phyloP scores from a whole-genome alignment of 2,329 filamentous ascomycete species.

The Eurotiales sp. region DNA sequence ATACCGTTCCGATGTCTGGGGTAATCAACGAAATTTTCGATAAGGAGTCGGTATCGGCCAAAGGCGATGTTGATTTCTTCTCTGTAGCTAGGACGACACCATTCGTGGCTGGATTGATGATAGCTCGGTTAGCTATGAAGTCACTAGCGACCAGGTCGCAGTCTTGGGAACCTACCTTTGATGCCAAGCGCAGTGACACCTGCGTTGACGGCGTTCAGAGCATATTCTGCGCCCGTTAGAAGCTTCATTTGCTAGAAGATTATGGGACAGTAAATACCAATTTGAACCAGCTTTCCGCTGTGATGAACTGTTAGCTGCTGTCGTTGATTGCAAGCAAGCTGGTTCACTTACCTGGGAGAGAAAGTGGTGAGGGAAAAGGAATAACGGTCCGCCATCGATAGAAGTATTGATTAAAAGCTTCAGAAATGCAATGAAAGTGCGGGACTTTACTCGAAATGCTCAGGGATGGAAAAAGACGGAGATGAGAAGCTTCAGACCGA shows the following conservation, averaged over 20 bases:
- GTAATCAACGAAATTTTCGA: constrained; percentile 98
- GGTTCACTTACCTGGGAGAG: constrained; percentile 81
- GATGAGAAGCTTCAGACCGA: constrained; percentile 26
- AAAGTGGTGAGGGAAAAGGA: constrained; percentile 99
- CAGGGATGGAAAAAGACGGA: constrained; percentile 10
- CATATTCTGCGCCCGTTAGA: constrained; percentile 71
- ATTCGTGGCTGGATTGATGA: constrained; percentile 73
- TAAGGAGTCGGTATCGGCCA: constrained; percentile 90
- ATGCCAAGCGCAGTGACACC: constrained; percentile 97
- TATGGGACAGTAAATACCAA: constrained; percentile 59
- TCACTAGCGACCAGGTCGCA: not conserved
- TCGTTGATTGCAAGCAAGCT: constrained; percentile 14
- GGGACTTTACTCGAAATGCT: not conserved
- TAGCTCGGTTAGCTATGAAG: not conserved
- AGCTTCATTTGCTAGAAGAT: constrained; percentile 2
- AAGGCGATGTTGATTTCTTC: constrained; percentile 97
- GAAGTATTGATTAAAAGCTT: constrained; percentile 16
- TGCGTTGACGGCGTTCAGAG: constrained; percentile 97
- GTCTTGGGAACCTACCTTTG: constrained; percentile 64
- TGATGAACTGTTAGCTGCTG: constrained; percentile 42
- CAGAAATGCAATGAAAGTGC: constrained; percentile 6
- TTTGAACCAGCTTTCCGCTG: constrained; percentile 98
- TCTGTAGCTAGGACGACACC: constrained; percentile 98
- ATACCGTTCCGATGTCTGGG: constrained; percentile 99
- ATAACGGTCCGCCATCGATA: constrained; percentile 91